Evolutionary conservation across 768 basidiomycete genomes (phyloP).

Genomic region (Leccinum truebloodii): DNA sequence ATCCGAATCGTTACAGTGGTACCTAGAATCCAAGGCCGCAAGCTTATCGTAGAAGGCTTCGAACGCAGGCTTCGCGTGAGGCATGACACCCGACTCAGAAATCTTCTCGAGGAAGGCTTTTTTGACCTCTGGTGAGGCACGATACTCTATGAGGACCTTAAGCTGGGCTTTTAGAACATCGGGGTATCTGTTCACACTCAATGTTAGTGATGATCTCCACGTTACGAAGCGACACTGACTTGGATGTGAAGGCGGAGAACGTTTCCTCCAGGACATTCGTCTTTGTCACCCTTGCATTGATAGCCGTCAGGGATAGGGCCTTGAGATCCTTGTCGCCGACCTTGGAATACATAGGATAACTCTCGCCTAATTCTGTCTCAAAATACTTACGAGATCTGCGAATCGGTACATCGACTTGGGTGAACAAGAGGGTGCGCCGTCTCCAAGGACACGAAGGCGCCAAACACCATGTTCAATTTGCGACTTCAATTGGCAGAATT

Average conservation of each 20-base stretch:
- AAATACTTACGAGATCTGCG: conserved; percentile 29
- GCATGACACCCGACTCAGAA: neutral
- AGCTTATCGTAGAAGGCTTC: conserved; percentile 21
- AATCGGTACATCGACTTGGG: conserved; percentile 41
- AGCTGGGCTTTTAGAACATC: conserved; percentile 24
- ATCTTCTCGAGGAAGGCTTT: conserved; percentile 14
- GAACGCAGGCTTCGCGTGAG: conserved; percentile 14
- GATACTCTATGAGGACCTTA: conserved; percentile 10
- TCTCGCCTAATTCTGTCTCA: neutral
- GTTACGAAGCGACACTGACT: conserved; percentile 7
- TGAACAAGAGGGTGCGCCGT: conserved; percentile 25
- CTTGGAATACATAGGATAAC: conserved; percentile 2
- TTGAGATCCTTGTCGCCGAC: conserved; percentile 21
- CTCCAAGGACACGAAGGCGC: neutral
- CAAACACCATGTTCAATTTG: conserved; percentile 7
- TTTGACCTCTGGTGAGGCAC: conserved; percentile 16
- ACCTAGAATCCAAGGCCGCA: neutral
- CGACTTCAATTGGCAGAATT: conserved; percentile 22
- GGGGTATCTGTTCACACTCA: conserved; percentile 15
- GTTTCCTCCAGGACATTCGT: conserved; percentile 28
- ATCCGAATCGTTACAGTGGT: too few relatives aligned
- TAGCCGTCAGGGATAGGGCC: conserved; percentile 18
- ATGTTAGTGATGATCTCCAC: neutral
- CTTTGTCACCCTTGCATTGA: conserved; percentile 17
- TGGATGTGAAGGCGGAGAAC: conserved; percentile 31